phyloP scores from a whole-genome alignment of 768 basidiomycete genomes.

The Leccinum barrowsii region DNA sequence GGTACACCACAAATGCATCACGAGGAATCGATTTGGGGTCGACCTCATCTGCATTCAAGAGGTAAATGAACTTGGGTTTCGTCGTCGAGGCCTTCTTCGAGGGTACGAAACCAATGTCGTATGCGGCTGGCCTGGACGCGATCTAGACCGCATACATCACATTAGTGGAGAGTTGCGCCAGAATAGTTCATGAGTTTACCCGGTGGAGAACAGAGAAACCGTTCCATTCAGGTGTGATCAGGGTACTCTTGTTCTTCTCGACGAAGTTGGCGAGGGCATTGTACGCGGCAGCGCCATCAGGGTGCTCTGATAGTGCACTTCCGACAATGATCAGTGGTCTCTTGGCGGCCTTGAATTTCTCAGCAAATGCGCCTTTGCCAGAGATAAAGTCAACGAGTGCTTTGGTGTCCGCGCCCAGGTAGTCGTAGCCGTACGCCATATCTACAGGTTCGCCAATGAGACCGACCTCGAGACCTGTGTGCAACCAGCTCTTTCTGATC shows the following conservation, averaged over 20 bases:
- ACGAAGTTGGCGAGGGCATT: slow-evolving; percentile 78
- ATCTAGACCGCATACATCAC: slow-evolving; percentile 42
- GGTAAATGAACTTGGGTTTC: slow-evolving; percentile 92
- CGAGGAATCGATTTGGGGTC: slow-evolving; percentile 84
- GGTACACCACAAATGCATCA: slow-evolving; percentile 96
- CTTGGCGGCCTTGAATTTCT: slow-evolving; percentile 87
- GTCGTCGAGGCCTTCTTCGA: slow-evolving; percentile 70
- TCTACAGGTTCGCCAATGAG: slow-evolving; percentile 89
- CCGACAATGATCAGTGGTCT: slow-evolving; percentile 92
- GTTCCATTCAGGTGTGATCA: slow-evolving; percentile 91
- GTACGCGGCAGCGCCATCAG: slow-evolving; percentile 76
- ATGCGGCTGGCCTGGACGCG: slow-evolving; percentile 90
- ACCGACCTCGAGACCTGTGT: slow-evolving; percentile 81
- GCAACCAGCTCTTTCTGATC: slow-evolving; percentile 92
- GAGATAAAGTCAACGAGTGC: slow-evolving; percentile 73
- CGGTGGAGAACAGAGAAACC: slow-evolving; percentile 92
- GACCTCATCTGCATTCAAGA: slow-evolving; percentile 94
- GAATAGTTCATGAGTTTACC: slow-evolving; percentile 40
- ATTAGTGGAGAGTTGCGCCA: neutral
- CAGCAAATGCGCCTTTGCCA: slow-evolving; percentile 75
- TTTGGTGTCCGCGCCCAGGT: slow-evolving; percentile 75
- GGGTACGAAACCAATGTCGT: slow-evolving; percentile 92
- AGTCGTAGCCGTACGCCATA: slow-evolving; percentile 90
- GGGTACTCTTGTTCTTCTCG: slow-evolving; percentile 65
- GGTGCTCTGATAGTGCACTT: slow-evolving; percentile 78